Conservation (phyloP, 257 asterid genomes). For the Solanum pinnatisectum region DNA sequence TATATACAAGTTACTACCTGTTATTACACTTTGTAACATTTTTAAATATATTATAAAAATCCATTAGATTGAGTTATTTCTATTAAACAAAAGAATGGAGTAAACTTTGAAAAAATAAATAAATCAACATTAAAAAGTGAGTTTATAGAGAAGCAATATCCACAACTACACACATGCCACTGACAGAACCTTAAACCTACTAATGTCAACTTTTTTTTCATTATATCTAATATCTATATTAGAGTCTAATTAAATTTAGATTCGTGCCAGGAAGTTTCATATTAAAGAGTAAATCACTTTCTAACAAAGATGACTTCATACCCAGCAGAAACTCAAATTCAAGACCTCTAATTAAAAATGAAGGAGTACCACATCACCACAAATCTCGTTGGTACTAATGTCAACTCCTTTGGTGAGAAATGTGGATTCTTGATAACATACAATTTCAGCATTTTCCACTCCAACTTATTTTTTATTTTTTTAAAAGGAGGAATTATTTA, state of each 20-base stretch:
- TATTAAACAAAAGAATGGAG: not conserved
- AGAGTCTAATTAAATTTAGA: rapidly evolving
- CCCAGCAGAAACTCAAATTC: too few species aligned
- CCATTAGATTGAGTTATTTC: not conserved
- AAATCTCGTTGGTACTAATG: not conserved
- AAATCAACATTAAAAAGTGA: not conserved
- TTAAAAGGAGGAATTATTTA: not conserved
- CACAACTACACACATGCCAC: too few species aligned
- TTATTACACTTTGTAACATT: not conserved
- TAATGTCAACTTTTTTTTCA: not conserved
- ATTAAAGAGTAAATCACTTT: too few species aligned
- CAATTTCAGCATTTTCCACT: not conserved
- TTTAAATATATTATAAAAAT: not conserved
- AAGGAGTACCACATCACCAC: too few species aligned
- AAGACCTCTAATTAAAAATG: too few species aligned
- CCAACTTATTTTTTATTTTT: not conserved
- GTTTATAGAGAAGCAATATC: not conserved
- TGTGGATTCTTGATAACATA: not conserved
- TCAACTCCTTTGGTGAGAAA: not conserved
- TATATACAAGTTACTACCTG: not conserved
- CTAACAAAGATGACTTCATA: too few species aligned
- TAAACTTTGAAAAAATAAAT: not conserved
- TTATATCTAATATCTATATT: too few species aligned
- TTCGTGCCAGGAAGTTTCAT: rapidly evolving
- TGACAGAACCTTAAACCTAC: not conserved